A percentile compares a stretch with the other conserved stretches of the same genome.
phyloP scores from a whole-genome alignment of 495 filamentous ascomycete genomes.

The Mycothermus thermophilus region DNA sequence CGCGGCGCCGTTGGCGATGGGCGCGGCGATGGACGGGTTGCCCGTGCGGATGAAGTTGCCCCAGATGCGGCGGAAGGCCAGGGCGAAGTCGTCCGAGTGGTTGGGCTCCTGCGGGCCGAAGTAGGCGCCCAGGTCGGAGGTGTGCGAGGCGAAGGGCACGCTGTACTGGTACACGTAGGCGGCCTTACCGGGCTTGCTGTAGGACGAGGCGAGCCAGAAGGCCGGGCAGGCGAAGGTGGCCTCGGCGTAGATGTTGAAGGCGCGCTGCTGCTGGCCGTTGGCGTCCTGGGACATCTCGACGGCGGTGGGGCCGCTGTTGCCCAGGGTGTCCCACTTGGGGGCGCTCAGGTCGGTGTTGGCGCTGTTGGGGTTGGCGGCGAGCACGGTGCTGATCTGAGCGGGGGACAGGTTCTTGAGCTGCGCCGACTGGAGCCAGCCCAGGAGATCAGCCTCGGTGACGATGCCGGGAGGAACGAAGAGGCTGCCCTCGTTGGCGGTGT shows the following conservation, averaged over 20 bases:
- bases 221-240: slow-evolving; percentile 47
- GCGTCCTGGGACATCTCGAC: slow-evolving; percentile 13
- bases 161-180: slow-evolving; percentile 50
- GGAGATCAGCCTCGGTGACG: slow-evolving; percentile 32
- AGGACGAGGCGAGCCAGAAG: slow-evolving; percentile 51
- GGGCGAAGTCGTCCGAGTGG: slow-evolving; percentile 15
- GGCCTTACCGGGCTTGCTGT: slow-evolving; percentile 13
- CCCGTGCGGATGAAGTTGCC: slow-evolving; percentile 43
- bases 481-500: slow-evolving; percentile 40
- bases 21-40: slow-evolving; percentile 37
- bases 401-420: slow-evolving; percentile 37
- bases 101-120: slow-evolving; percentile 27
- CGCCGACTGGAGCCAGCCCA: slow-evolving; percentile 27
- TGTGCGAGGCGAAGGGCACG: slow-evolving; percentile 45
- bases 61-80: slow-evolving; percentile 29
- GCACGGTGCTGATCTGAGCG: slow-evolving; percentile 29
- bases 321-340: slow-evolving; percentile 17
- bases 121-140: slow-evolving; percentile 38
- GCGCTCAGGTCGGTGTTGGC: slow-evolving; percentile 6
- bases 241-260: slow-evolving; percentile 46
- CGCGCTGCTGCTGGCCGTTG: slow-evolving; percentile 24
- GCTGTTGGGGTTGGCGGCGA: slow-evolving; percentile 20
- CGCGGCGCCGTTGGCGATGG: slow-evolving; percentile 26
- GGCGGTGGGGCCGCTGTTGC: slow-evolving; percentile 10
- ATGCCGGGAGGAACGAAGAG: slow-evolving; percentile 31